Evolutionary conservation across 2,329 filamentous ascomycete genomes (phyloP).

Genomic region (Hansfordia pulvinata): DNA sequence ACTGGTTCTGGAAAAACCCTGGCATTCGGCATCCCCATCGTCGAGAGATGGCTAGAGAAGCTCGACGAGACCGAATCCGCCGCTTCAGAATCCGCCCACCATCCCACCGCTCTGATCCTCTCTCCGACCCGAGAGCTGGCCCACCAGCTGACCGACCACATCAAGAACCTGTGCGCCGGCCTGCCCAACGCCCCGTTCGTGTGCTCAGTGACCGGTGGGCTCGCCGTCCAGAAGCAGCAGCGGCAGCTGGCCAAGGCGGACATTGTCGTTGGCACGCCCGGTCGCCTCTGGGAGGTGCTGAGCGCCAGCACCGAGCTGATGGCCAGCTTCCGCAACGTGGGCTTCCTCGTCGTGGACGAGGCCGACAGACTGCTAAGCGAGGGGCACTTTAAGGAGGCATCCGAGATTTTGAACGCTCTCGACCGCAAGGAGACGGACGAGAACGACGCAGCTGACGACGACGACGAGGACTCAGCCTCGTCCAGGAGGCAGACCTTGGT

Average conservation of each 20-base stretch:
- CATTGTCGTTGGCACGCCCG: slow-evolving; percentile 86
- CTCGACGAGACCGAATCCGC: slow-evolving; percentile 13
- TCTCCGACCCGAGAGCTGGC: slow-evolving; percentile 89
- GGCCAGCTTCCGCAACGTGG: slow-evolving; percentile 55
- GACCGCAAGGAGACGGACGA: slow-evolving; percentile 50
- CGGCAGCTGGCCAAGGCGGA: slow-evolving; percentile 73
- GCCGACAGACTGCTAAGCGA: slow-evolving; percentile 85
- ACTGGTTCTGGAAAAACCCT: slow-evolving; percentile 96
- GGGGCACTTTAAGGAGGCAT: slow-evolving; percentile 88
- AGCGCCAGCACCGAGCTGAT: slow-evolving; percentile 60
- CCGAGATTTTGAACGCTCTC: slow-evolving; percentile 72
- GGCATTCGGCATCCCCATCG: slow-evolving; percentile 85
- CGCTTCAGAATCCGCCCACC: slow-evolving; percentile 21
- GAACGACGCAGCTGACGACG: no score
- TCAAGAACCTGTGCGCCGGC: slow-evolving; percentile 57
- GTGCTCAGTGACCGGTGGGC: slow-evolving; percentile 81
- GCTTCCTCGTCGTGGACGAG: slow-evolving; percentile 84
- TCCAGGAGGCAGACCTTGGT: slow-evolving; percentile 71
- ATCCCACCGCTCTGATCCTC: slow-evolving; percentile 65
- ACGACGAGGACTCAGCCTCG: slow-evolving; percentile 28
- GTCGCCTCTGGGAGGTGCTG: slow-evolving; percentile 87
- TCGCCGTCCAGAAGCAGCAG: slow-evolving; percentile 92
- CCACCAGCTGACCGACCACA: slow-evolving; percentile 77
- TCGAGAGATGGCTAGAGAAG: slow-evolving; percentile 61
- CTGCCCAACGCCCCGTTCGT: slow-evolving; percentile 52